Base-by-base conservation (phyloP, 2,329 filamentous ascomycete genomes). In the Verticillium nubilum region DNA sequence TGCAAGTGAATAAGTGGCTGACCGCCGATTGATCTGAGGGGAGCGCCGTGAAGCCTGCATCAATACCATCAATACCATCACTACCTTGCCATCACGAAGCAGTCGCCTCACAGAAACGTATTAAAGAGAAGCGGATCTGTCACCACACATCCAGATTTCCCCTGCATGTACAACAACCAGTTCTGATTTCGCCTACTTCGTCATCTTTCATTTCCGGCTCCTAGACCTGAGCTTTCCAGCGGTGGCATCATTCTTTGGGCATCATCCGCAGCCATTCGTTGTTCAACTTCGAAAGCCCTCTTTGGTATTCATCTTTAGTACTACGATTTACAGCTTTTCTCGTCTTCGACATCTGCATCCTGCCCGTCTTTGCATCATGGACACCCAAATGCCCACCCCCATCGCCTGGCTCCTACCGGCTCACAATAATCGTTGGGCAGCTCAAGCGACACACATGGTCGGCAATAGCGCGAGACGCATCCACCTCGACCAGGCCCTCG, bases 321-420 rank as follows among this genome's bases (percentile, higher is more conserved):
- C 12, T 50, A 13, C n/a, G 33, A 17, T 15, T 17, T 37, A 13
- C 3, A 37, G 33, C 33, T 37, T 37, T 17, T 17, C 42, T 50
- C 19, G 3, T 23, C 42, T 9, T 37, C 35, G n/a, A 50, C n/a
- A 12, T 12, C 19, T 9, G n/a, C 42, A 9, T 7, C 35, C 19
- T 1, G 25, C n/a, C 19, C 19, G 9, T 26, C 19, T 5, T 50
- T 50, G 25, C 53, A 59, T 29, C 54, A 61, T 37, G 35, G 37
- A 28, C 25, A 56, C 15, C 26, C 29, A 26, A n/a, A 28, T 55
- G 13, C 12, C 59, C 50, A 63, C 59, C 62, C 58, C 60, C 52
- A 64, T 64, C 56, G 62, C 61, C 26, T 64, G 62, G 62, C 56
- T 64, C 17, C 56, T 64, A 23, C 62, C 62, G 10, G 59, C 62